phyloP scores from a whole-genome alignment of 257 asterid genomes.

The Vinca minor region DNA sequence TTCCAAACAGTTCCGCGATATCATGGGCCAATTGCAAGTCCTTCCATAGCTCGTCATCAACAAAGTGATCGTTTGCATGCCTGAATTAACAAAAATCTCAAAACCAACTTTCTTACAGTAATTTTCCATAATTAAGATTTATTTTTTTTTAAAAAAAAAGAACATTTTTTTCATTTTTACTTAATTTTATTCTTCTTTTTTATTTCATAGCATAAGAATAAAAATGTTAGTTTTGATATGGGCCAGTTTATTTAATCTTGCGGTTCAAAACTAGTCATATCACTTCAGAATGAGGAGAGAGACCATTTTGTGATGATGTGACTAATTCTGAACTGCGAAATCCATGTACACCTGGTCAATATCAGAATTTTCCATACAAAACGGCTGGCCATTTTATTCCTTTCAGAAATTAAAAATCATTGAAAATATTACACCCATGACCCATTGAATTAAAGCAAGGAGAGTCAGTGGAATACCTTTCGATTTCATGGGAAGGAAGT shows the following conservation, averaged over 20 bases:
- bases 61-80: conserved; percentile 35
- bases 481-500: conserved; percentile 20
- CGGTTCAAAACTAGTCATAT: too few species aligned
- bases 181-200: too few species aligned
- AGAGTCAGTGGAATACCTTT: conserved; percentile 11
- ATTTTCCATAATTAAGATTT: too few species aligned
- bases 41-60: conserved; percentile 25
- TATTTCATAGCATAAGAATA: background rate
- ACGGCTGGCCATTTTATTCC: background rate
- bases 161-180: too few species aligned
- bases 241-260: too few species aligned
- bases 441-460: background rate
- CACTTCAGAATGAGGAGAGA: too few species aligned
- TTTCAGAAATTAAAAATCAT: background rate
- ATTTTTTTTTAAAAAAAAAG: too few species aligned
- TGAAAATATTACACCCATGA: background rate
- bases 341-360: too few species aligned
- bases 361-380: too few species aligned
- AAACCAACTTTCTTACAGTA: background rate
- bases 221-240: too few species aligned
- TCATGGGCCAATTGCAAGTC: conserved; percentile 29
- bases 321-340: too few species aligned
- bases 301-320: too few species aligned
- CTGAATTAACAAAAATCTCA: conserved; percentile 15
- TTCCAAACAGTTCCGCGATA: conserved; percentile 55